Evolutionary conservation across 148 eudicot species (phyloP).

Genomic region (Rhododendron kiyosumense): DNA sequence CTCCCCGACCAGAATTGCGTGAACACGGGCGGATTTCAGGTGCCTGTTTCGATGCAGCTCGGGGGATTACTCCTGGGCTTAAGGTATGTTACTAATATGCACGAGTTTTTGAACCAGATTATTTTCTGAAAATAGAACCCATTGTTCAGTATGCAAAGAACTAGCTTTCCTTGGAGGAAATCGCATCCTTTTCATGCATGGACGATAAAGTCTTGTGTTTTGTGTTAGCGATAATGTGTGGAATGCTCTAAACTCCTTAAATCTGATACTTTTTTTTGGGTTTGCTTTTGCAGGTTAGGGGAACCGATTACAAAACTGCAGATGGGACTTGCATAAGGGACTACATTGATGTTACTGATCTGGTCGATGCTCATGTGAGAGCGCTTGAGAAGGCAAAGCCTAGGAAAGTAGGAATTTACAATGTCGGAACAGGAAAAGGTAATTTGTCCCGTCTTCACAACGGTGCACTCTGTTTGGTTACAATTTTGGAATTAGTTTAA

Average conservation of each 20-base stretch:
- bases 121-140: neutral
- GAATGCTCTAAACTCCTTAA: neutral
- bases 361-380: conserved; percentile 95
- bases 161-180: neutral
- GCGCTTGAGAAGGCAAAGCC: conserved; percentile 83
- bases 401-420: conserved; percentile 81
- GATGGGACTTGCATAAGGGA: conserved; percentile 92
- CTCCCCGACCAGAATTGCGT: conserved; percentile 90
- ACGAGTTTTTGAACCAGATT: neutral
- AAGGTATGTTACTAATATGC: conserved; percentile 35
- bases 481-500: neutral
- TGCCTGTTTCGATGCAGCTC: conserved; percentile 99
- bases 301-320: conserved; percentile 78
- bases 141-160: neutral
- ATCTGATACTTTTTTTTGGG: neutral
- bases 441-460: neutral
- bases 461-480: neutral
- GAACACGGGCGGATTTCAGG: conserved; percentile 95
- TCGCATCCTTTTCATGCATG: neutral
- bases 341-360: conserved; percentile 91
- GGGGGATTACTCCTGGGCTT: conserved; percentile 74
- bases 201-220: neutral
- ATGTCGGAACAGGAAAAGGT: conserved; percentile 98
- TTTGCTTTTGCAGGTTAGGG: conserved; percentile 51
- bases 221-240: neutral